phyloP scores from a whole-genome alignment of 75 land plant species.

The Pseudotsuga menziesii region DNA sequence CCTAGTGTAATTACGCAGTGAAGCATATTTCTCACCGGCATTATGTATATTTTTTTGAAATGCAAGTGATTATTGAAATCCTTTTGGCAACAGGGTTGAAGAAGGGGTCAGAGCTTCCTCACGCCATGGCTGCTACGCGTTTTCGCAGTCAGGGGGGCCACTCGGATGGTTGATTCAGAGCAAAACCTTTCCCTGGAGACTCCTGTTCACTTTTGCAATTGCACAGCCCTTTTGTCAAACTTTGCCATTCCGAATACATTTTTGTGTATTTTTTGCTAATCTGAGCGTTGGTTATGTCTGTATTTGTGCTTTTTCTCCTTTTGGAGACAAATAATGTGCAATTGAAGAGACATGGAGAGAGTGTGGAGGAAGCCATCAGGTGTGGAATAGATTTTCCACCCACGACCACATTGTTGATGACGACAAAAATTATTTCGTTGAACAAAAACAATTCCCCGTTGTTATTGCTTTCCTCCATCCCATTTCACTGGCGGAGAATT shows the following conservation, averaged over 20 bases:
- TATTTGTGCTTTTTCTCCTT: conserved; percentile 31
- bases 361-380: conserved; percentile 72
- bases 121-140: no score
- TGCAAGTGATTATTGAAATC: not conserved
- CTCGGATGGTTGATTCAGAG: conserved; percentile 89
- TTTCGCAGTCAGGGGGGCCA: conserved; percentile 96
- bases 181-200: conserved; percentile 82
- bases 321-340: conserved; percentile 13
- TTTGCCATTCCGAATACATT: conserved; percentile 63
- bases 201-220: conserved; percentile 75
- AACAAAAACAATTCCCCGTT: no score
- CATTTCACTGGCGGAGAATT: no score
- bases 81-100: not conserved
- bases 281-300: conserved; percentile 48
- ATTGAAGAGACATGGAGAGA: conserved; percentile 2
- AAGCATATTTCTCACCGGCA: not conserved
- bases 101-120: not conserved
- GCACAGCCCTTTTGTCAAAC: conserved; percentile 72
- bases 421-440: no score
- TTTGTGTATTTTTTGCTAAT: conserved; percentile 70
- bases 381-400: conserved; percentile 28
- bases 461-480: no score
- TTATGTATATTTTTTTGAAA: not conserved
- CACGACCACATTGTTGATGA: no score
- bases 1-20: no score